Evolutionary conservation across 805 yeast genomes (phyloP), one percentile per base, ranked within the genome.

Genomic region (Danielia oregonensis): DNA sequence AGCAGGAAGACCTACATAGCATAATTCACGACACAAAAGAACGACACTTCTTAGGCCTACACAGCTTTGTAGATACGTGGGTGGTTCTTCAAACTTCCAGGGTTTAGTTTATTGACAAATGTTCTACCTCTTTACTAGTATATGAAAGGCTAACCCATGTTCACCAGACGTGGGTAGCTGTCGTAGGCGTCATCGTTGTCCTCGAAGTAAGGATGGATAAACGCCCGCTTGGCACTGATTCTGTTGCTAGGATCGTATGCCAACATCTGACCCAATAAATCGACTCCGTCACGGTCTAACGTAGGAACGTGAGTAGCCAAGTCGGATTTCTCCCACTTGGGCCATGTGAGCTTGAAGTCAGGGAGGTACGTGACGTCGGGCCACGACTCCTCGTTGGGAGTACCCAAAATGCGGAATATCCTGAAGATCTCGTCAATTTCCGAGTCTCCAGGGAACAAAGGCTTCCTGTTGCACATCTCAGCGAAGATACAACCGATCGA

Each of bases 401-500:
- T 91, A 13, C 98, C 98, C 63, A 93, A 72, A 35, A 86, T 71
- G 45, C 95, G 76, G 65, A 93, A 93, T 39, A 93, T 93, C 60
- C 93, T 76, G 69, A 89, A 89, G 46, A 93, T 85, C 65, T 93
- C 96, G 59, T 93, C 98, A 54, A 93, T 94, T 59, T 93, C 98
- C 8, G 96, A 87, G 58, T 93, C 96, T 5, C 98, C 98, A 0
- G 97, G 95, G 65, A 93, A 91, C 34, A 93, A 61, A 6, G 98
- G 97, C 58, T 86, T 86, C 36, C 98, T 79, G 51, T 88, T 86
- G 38, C 89, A 87, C 97, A 93, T 89, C 59, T 93, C 98, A 5
- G 97, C 98, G 59, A 93, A 85, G 30, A 93, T 93, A 57, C 97
- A 89, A 11, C 98, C 98, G 42, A 91, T 85, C 8, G 96, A 86